A percentile compares a stretch with the other conserved stretches of the same genome.
phyloP scores from a whole-genome alignment of 805 yeast species.

The Danielia oregonensis region DNA sequence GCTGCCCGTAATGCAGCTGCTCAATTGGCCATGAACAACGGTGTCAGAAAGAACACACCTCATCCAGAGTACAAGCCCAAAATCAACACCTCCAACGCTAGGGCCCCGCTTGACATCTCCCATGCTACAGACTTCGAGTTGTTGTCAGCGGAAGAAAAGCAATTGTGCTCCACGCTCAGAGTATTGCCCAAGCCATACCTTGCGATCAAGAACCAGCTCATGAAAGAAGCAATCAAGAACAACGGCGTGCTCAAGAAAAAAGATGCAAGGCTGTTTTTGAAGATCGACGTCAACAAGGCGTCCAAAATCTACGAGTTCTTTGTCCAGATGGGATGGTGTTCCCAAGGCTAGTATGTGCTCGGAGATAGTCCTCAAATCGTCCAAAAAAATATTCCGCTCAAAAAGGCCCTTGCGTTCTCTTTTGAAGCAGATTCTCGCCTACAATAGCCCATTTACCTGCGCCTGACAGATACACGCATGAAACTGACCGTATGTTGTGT shows the following conservation, averaged over 20 bases:
- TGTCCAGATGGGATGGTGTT: conserved; percentile 85
- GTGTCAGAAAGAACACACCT: conserved; percentile 27
- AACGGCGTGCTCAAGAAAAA: conserved; percentile 83
- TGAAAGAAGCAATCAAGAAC: conserved; percentile 79
- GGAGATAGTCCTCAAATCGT: too few relatives aligned
- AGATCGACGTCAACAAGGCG: conserved; percentile 84
- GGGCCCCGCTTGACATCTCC: conserved; percentile 61
- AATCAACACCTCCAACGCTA: conserved; percentile 34
- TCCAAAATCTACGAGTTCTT: conserved; percentile 89
- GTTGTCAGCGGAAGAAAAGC: conserved; percentile 83
- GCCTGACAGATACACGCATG: too few relatives aligned
- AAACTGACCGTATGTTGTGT: too few relatives aligned
- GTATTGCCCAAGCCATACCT: conserved; percentile 91
- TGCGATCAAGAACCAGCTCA: conserved; percentile 84
- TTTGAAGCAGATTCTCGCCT: too few relatives aligned
- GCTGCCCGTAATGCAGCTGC: conserved; percentile 13
- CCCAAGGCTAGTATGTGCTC: conserved; percentile 36
- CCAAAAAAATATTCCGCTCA: too few relatives aligned
- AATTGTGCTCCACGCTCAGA: conserved; percentile 75
- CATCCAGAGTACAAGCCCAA: conserved; percentile 42
- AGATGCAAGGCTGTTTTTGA: conserved; percentile 77
- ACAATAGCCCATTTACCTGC: too few relatives aligned
- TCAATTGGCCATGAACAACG: conserved; percentile 6
- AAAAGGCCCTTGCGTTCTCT: too few relatives aligned
- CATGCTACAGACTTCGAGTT: conserved; percentile 80